Evolutionary conservation across 163 green algal genomes (phyloP).

Genomic region (Chlorella variabilis): DNA sequence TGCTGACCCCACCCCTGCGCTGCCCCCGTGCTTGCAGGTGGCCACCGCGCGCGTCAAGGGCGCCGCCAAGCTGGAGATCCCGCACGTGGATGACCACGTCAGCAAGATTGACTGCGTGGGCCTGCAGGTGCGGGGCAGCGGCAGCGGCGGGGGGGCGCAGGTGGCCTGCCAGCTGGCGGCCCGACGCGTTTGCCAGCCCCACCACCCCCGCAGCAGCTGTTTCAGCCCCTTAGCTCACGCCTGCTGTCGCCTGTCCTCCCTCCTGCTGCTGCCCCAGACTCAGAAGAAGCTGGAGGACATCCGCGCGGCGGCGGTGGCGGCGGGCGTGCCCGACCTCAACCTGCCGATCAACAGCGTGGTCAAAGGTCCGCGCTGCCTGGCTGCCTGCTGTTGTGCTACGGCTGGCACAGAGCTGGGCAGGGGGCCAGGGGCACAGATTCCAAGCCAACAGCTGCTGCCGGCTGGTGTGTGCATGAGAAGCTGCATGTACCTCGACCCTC

Average conservation of each 20-base stretch:
- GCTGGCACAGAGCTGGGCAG: too few species aligned
- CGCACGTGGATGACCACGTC: constrained; percentile 69
- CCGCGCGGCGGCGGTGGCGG: constrained; percentile 64
- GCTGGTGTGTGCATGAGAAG: neutral
- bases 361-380: constrained; percentile 24
- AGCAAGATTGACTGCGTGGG: constrained; percentile 69
- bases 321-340: constrained; percentile 53
- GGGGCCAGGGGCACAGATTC: too few species aligned
- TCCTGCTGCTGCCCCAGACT: constrained; percentile 33
- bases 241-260: neutral
- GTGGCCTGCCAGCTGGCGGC: too few species aligned
- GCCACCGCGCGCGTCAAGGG: constrained; percentile 68
- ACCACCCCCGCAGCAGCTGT: too few species aligned
- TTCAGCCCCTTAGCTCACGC: too few species aligned
- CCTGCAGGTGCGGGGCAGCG: constrained; percentile 42
- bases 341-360: constrained; percentile 59
- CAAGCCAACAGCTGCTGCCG: too few species aligned
- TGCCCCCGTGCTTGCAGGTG: constrained; percentile 65
- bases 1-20: too few species aligned
- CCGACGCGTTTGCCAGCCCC: too few species aligned
- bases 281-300: constrained; percentile 75
- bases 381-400: too few species aligned
- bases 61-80: constrained; percentile 68
- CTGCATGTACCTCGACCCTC: too few species aligned
- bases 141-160: neutral